Base-by-base conservation (phyloP, 1,284 basidiomycete genomes). In the Ceratobasidium papillatum region DNA sequence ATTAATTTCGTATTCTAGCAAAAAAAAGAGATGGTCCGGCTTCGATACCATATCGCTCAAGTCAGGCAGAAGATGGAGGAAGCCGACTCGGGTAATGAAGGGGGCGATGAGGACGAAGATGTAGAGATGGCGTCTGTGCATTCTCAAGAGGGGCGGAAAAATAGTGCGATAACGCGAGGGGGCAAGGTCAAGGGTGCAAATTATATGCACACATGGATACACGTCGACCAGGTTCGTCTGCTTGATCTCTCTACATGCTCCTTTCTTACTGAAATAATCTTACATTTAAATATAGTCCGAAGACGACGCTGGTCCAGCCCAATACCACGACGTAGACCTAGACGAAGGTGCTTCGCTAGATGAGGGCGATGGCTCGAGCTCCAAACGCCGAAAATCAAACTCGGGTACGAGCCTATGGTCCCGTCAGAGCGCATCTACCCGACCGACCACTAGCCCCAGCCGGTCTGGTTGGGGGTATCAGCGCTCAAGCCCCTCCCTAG, bases 201-300 rank as follows among this genome's bases (percentile, higher is more conserved):
- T 7, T 52, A 66, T 22, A 32, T n/a, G 34, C 64, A 66, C 36
- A 36, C 65, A 17, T 69, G 52, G 49, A 51, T 54, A 27, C 25
- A 38, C 7, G 27, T 56, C 2, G n/a, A 34, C 14, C 27, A 34
- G 54, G 54, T 56, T 14, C 30, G 30, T 14, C 7, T n/a, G n/a
- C n/a, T n/a, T n/a, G n/a, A n/a, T 14, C 30, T 32, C 14, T 5
- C 14, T 30, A 19, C 34, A 12, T 17, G 12, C 17, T 34, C 14
- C 17, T 34, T 58, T 19, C 2, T 19, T 14, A 36, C n/a, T 5
- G 12, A 19, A 7, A n/a, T n/a, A 8, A 58, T 17, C 14, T 34
- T 9, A 22, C n/a, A 3, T 54, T 8, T 27, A 17, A 4, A 19
- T 34, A 11, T 30, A 58, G 54, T 34, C 54, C 4, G 32, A 32